Percentiles rank a stretch among this genome's conserved stretches.
These are phyloP conservation scores for Isatis tinctoria DNA, from an alignment of 345 rosid species.

Conservation along the genomic window DNA sequence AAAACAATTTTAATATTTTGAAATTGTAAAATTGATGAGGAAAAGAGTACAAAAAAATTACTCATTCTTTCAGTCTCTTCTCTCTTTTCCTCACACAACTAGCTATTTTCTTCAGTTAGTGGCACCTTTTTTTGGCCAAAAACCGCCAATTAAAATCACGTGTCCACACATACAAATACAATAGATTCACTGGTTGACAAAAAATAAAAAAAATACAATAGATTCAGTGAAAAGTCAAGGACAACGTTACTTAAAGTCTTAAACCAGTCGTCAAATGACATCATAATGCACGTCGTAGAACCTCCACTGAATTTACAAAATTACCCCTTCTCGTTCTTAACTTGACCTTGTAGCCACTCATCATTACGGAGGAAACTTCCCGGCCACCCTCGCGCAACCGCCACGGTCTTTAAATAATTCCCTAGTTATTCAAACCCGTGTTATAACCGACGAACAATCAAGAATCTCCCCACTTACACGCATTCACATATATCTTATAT, in stretches of 20 bases:
- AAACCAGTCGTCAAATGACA: not conserved
- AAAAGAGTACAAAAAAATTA: too few species aligned
- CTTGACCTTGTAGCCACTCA: slow-evolving; percentile 13
- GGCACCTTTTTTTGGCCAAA: too few species aligned
- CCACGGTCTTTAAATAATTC: slow-evolving; percentile 12
- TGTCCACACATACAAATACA: too few species aligned
- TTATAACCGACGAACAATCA: slow-evolving; percentile 9
- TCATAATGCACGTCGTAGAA: not conserved
- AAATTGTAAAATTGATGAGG: too few species aligned
- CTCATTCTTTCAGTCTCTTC: too few species aligned
- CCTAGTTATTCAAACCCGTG: slow-evolving; percentile 28
- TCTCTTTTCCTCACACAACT: too few species aligned
- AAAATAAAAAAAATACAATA: too few species aligned
- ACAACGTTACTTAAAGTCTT: not conserved
- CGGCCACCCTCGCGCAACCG: slow-evolving; percentile 31
- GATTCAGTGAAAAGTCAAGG: not conserved
- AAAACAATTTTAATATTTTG: too few species aligned
- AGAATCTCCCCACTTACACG: not conserved
- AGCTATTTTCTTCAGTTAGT: too few species aligned
- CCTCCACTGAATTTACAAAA: not conserved
- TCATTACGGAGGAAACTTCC: slow-evolving; percentile 27
- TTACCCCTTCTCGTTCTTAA: not conserved
- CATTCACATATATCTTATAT: not conserved
- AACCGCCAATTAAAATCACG: too few species aligned
- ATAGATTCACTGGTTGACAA: too few species aligned